Evolutionary conservation across 2,329 filamentous ascomycete species (phyloP).

Genomic region (Microthyrium microscopicum): DNA sequence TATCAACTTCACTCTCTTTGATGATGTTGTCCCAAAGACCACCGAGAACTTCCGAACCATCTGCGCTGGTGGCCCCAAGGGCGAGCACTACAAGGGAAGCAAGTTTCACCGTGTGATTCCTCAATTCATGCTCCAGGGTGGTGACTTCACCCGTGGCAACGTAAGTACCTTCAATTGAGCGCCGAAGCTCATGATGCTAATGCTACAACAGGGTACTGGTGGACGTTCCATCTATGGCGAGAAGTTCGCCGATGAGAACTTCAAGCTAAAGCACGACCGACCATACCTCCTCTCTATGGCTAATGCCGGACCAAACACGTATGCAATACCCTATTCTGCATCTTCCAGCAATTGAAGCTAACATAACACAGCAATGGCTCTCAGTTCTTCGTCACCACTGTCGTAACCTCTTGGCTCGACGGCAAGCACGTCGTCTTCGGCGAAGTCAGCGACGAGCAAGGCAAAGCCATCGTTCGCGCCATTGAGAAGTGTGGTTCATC

Average conservation of each 20-base stretch:
- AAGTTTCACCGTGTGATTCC: conserved; percentile 88
- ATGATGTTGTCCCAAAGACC: conserved; percentile 78
- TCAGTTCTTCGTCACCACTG: conserved; percentile 58
- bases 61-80: conserved; percentile 59
- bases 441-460: conserved; percentile 41
- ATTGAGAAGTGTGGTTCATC: conserved; percentile 42
- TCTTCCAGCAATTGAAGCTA: conserved; percentile 3
- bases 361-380: conserved; percentile 41
- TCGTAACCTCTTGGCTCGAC: conserved; percentile 53
- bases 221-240: conserved; percentile 91
- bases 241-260: conserved; percentile 92
- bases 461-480: conserved; percentile 35
- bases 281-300: conserved; percentile 85
- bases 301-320: conserved; percentile 89
- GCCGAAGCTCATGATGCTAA: neutral
- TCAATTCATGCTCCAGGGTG: conserved; percentile 89
- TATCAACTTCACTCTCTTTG: conserved; percentile 80
- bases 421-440: conserved; percentile 76
- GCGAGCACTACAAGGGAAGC: conserved; percentile 68
- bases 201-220: conserved; percentile 53
- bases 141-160: conserved; percentile 86
- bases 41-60: conserved; percentile 70
- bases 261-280: conserved; percentile 53
- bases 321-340: conserved; percentile 17
- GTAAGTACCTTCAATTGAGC: conserved; percentile 35